Evolutionary conservation across 495 filamentous ascomycete species (phyloP).

Genomic region (Xylaria longipes): DNA sequence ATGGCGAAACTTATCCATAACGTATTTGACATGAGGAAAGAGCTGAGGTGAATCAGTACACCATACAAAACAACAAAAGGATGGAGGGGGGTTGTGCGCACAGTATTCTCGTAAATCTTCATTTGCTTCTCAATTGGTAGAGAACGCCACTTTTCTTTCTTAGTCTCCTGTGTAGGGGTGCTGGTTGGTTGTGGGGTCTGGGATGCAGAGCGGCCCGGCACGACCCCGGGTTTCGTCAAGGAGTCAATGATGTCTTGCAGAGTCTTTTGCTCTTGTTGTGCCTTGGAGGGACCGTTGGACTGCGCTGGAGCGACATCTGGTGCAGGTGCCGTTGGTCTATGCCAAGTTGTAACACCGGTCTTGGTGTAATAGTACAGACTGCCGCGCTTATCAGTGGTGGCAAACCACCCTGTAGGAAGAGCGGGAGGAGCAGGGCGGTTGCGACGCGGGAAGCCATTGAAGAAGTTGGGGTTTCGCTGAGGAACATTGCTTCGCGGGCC

Average conservation of each 20-base stretch:
- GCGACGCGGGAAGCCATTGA: slow-evolving; percentile 62
- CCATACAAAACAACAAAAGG: background rate
- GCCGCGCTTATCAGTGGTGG: slow-evolving; percentile 68
- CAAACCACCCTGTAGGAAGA: slow-evolving; percentile 83
- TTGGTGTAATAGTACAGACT: slow-evolving; percentile 81
- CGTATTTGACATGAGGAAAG: slow-evolving; percentile 80
- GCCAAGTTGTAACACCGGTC: slow-evolving; percentile 79
- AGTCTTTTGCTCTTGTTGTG: slow-evolving; percentile 55
- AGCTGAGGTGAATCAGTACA: slow-evolving; percentile 60
- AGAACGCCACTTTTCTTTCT: slow-evolving; percentile 83
- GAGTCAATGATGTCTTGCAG: slow-evolving; percentile 87
- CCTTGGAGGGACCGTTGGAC: slow-evolving; percentile 69
- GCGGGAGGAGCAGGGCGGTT: slow-evolving; percentile 59
- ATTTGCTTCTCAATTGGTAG: slow-evolving; percentile 84
- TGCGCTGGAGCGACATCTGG: slow-evolving; percentile 63
- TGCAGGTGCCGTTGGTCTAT: slow-evolving; percentile 71
- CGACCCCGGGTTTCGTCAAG: slow-evolving; percentile 69
- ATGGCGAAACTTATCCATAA: slow-evolving; percentile 82
- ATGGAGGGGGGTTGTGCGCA: slow-evolving; percentile 50
- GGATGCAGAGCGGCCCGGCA: slow-evolving; percentile 52
- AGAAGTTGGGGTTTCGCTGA: slow-evolving; percentile 65
- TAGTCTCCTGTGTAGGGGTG: slow-evolving; percentile 65
- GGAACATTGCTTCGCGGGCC: slow-evolving; percentile 71
- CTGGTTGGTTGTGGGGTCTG: slow-evolving; percentile 70
- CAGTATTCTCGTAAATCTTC: slow-evolving; percentile 91